Evolutionary conservation across 208 protist species (phyloP).

Genomic region (Lotmaria passim): DNA sequence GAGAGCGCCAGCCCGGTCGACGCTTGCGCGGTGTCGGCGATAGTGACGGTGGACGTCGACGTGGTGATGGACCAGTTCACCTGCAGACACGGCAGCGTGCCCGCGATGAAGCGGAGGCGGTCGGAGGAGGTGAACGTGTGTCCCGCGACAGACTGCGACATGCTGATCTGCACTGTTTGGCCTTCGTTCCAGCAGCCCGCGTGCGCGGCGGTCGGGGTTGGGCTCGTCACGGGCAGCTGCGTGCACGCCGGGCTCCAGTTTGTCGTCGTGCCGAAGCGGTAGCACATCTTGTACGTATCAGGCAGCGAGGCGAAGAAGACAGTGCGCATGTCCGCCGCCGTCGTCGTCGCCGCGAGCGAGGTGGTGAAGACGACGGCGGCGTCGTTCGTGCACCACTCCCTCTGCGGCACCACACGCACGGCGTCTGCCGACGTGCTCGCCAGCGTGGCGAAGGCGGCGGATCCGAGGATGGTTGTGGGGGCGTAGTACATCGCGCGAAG

Average conservation of each 20-base stretch:
- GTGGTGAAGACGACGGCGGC: constrained; percentile 56
- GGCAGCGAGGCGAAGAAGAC: constrained; percentile 62
- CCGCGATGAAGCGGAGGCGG: constrained; percentile 60
- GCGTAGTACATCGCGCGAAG: constrained; percentile 87
- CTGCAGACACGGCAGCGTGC: constrained; percentile 52
- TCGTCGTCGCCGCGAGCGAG: constrained; percentile 12
- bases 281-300: constrained; percentile 85
- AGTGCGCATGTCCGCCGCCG: constrained; percentile 22
- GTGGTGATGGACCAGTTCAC: constrained; percentile 31
- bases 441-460: constrained; percentile 18
- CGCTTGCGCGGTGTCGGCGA: constrained; percentile 55
- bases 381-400: constrained; percentile 59
- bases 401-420: constrained; percentile 74
- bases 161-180: constrained; percentile 50
- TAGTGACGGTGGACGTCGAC: constrained; percentile 43
- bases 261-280: constrained; percentile 65
- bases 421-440: constrained; percentile 38
- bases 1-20: constrained; percentile 41
- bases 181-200: constrained; percentile 71
- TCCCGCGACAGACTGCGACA: constrained; percentile 35
- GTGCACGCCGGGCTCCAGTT: constrained; percentile 89
- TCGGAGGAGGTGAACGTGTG: constrained; percentile 48
- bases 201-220: constrained; percentile 51
- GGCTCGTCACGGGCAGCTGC: constrained; percentile 35
- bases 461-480: constrained; percentile 50